Evolutionary conservation across 176 grass and related monocot species (phyloP).

Genomic region (Triticum monococcum): DNA sequence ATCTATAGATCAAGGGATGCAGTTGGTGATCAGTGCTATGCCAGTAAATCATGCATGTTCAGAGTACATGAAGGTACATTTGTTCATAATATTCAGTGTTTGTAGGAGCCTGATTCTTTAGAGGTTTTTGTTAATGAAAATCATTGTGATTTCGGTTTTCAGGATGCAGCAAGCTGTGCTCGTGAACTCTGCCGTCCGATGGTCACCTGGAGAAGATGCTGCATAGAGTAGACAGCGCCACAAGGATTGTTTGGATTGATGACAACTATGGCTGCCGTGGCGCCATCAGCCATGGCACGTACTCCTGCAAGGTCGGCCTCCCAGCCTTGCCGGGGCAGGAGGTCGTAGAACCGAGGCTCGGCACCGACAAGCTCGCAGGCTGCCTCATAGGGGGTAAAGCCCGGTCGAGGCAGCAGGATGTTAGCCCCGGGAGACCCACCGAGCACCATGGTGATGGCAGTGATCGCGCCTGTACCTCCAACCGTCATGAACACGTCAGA

Average conservation of each 20-base stretch:
- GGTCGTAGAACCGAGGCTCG: conserved; percentile 74
- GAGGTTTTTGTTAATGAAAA: not conserved
- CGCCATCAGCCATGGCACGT: conserved; percentile 27
- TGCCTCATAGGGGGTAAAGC: conserved; percentile 74
- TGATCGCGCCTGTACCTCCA: conserved; percentile 70
- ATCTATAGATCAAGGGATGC: conserved; percentile 46
- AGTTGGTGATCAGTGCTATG: not conserved
- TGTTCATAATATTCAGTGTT: not conserved
- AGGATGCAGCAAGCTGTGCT: not conserved
- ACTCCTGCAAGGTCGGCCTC: conserved; percentile 59
- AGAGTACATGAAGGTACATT: not conserved
- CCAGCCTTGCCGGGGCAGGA: conserved; percentile 54
- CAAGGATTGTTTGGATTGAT: conserved; percentile 96
- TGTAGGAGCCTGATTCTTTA: not conserved
- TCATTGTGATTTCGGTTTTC: not conserved
- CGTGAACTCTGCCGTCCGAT: not conserved
- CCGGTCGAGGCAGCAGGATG: conserved; percentile 74
- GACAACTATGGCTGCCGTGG: conserved; percentile 69
- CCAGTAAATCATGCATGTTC: not conserved
- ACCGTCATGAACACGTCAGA: conserved; percentile 64
- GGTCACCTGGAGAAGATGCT: conserved; percentile 63
- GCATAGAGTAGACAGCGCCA: conserved; percentile 51
- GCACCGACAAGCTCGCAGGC: conserved; percentile 69
- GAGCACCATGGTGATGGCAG: conserved; percentile 57
- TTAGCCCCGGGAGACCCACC: conserved; percentile 46